These are phyloP conservation scores for Serendipita sp. DNA, from an alignment of 768 basidiomycete species.

Conservation along the genomic window DNA sequence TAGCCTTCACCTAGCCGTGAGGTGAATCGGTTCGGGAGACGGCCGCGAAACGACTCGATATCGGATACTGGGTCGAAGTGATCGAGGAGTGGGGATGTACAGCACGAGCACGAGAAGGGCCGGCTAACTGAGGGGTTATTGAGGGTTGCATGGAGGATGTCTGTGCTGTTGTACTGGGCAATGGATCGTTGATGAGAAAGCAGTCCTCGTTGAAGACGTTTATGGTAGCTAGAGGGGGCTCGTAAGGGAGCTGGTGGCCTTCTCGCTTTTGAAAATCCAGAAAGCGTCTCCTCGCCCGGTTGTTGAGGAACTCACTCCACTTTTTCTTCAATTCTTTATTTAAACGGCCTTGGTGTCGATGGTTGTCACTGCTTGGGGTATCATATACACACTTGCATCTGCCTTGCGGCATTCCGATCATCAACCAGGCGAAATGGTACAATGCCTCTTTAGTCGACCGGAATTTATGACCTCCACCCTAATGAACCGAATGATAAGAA, in stretches of 20 bases:
- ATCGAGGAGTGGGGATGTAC: too few species aligned
- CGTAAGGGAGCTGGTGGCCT: not conserved
- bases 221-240: not conserved
- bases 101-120: too few species aligned
- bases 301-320: not conserved
- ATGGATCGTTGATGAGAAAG: not conserved
- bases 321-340: not conserved
- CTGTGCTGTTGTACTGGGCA: too few species aligned
- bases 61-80: not conserved
- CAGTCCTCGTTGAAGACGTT: not conserved
- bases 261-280: not conserved
- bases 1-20: conserved; percentile 4
- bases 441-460: not conserved
- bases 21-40: not conserved
- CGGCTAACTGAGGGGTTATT: too few species aligned
- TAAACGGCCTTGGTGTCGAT: not conserved
- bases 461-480: not conserved
- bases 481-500: not conserved
- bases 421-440: conserved; percentile 1
- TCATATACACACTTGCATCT: not conserved
- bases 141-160: too few species aligned
- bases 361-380: too few species aligned
- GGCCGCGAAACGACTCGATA: not conserved
- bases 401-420: not conserved
- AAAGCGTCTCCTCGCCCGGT: not conserved